A percentile compares a stretch with the other conserved stretches of the same genome.
phyloP scores from a whole-genome alignment of 169 alveolate species.

The Toxoplasma gondii region DNA sequence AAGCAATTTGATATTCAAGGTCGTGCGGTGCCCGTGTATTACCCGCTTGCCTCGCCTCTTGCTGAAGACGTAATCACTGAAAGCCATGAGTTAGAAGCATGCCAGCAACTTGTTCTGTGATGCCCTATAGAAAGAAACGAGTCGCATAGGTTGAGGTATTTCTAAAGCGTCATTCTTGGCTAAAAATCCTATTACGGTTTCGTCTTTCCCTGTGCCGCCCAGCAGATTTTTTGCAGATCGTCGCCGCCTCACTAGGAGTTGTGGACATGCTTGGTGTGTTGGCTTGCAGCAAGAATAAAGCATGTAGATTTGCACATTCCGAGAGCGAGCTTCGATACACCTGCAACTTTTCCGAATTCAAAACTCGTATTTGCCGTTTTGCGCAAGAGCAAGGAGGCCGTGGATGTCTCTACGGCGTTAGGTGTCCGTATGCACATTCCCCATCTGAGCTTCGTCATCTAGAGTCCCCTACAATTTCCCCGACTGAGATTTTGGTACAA shows the following conservation, averaged over 20 bases:
- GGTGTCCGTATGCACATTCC: constrained; percentile 63
- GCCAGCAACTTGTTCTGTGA: too few relatives aligned
- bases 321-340: constrained; percentile 57
- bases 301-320: constrained; percentile 56
- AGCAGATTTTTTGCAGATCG: too few relatives aligned
- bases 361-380: constrained; percentile 57
- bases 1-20: too few relatives aligned
- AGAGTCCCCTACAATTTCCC: constrained; percentile 7
- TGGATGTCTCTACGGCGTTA: constrained; percentile 55
- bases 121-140: too few relatives aligned
- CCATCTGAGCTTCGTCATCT: constrained; percentile 49
- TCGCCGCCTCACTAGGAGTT: neutral
- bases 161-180: too few relatives aligned
- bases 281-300: constrained; percentile 41
- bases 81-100: too few relatives aligned
- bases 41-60: too few relatives aligned
- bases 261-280: neutral
- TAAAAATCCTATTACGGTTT: too few relatives aligned
- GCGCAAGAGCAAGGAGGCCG: constrained; percentile 55
- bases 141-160: too few relatives aligned
- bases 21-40: too few relatives aligned
- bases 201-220: too few relatives aligned
- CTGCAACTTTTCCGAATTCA: constrained; percentile 55
- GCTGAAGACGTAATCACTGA: too few relatives aligned
- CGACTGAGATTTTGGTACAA: constrained; percentile 2